Base-by-base conservation (phyloP, 2,329 filamentous ascomycete species). In the Sclerotinia trifoliorum region DNA sequence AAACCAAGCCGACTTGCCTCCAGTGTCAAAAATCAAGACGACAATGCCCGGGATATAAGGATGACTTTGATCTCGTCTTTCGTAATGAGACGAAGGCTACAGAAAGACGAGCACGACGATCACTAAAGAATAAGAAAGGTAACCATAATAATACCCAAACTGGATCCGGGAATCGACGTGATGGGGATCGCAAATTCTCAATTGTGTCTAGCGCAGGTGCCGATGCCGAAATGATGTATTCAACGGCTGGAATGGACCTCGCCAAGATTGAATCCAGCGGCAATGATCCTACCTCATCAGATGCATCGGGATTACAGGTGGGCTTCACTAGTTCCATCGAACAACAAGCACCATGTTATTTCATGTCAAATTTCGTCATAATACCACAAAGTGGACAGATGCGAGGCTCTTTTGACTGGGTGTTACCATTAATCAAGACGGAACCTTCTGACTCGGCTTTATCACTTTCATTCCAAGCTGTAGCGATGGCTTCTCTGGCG, bases 61-160 rank as follows among this genome's bases (percentile, higher is more conserved):
- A 90, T 75, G 88, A 90, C 72, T 90, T 91, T 73, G 89, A 92
- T 73, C 79, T 91, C 32, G 85, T 92, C 66, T 90, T 91, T 73
- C 86, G 89, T 67, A 89, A 91, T 76, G 89, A 91, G 79, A 91
- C 89, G 39, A 85, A 86, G 72, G 87, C 88, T 1, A 89, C 88
- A 46, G 87, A 88, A 74, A 83, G 85, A 70, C 84, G 88, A 74
- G 88, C 86, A 21, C 83, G 84, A 67, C 87, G 84, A 74, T 82
- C 84, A 48, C 83, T 78, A 54, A 84, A 78, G 76, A 83, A 80
- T 75, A 87, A 85, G 72, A 75, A 76, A 56, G 29, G 56, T 17
- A 68, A 66, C 56, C 69, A 29, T 17, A 24, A 24, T 24, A 54
- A 26, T 26, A 42, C 21, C 32, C 46, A 29, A 6, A 29, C 19